Percentiles rank a stretch among this genome's conserved stretches.
phyloP scores from a whole-genome alignment of 2,329 filamentous ascomycete species.

The Fusarium neocosmosporiellum region DNA sequence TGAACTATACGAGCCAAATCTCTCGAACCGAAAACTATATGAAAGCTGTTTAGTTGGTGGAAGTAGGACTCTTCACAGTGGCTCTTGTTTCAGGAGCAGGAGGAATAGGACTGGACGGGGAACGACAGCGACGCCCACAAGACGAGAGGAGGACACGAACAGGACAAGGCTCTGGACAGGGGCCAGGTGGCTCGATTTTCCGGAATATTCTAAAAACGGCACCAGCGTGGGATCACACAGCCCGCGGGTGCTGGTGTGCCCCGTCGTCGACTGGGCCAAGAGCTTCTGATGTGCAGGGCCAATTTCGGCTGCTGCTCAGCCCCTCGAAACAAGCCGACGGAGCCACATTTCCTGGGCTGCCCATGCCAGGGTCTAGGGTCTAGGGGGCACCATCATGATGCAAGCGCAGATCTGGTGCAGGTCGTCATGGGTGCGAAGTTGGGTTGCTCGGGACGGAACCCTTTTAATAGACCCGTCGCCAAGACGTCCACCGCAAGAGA shows the following conservation, averaged over 20 bases:
- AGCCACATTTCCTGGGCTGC: neutral
- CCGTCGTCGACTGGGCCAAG: neutral
- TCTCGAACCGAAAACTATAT: neutral
- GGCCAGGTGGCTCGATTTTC: conserved; percentile 30
- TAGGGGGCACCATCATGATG: conserved; percentile 26
- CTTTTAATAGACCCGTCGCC: conserved; percentile 1
- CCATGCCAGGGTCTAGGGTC: conserved; percentile 18
- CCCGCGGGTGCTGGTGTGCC: conserved; percentile 3
- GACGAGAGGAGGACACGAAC: neutral
- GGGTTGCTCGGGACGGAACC: neutral
- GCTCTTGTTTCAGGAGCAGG: conserved; percentile 1
- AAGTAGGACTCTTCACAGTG: neutral
- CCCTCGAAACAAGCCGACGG: conserved; percentile 30
- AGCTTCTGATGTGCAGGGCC: conserved; percentile 20
- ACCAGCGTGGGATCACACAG: conserved; percentile 20
- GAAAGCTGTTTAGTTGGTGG: neutral
- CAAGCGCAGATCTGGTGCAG: conserved; percentile 19
- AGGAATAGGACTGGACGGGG: neutral
- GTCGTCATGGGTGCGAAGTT: conserved; percentile 14
- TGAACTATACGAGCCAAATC: neutral
- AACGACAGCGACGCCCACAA: neutral
- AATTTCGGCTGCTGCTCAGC: conserved; percentile 36
- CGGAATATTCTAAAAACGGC: conserved; percentile 40
- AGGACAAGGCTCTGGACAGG: conserved; percentile 11
- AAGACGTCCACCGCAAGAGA: neutral